A percentile compares a stretch with the other conserved stretches of the same genome.
phyloP scores from a whole-genome alignment of 768 basidiomycete genomes.

The Pulveroboletus frians region DNA sequence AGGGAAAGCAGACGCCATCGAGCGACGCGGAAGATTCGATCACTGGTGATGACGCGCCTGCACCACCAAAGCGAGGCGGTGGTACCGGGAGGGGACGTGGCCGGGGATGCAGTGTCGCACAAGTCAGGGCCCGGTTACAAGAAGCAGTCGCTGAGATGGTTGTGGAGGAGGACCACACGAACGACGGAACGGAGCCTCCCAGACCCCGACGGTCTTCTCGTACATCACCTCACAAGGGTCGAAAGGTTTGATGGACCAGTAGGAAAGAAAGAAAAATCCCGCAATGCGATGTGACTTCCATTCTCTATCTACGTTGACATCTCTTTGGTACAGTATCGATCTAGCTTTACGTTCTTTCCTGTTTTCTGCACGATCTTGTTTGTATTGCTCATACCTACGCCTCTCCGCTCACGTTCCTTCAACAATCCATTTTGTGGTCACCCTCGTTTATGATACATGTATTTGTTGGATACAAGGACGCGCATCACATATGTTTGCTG shows the following conservation, averaged over 20 bases:
- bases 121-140: slow-evolving; percentile 17
- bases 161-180: slow-evolving; percentile 27
- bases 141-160: slow-evolving; percentile 26
- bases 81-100: slow-evolving; percentile 21
- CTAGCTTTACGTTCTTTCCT: background rate
- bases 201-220: slow-evolving; percentile 34
- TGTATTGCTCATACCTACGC: slow-evolving; percentile 13
- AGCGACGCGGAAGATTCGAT: slow-evolving; percentile 17
- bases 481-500: background rate
- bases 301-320: background rate
- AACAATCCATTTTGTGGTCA: slow-evolving; percentile 5
- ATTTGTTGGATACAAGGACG: slow-evolving; percentile 7
- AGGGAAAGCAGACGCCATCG: slow-evolving; percentile 12
- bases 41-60: slow-evolving; percentile 9
- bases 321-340: background rate
- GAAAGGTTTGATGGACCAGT: slow-evolving; percentile 6
- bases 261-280: background rate
- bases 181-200: slow-evolving; percentile 22
- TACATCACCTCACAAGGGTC: slow-evolving; percentile 31
- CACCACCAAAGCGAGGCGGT: slow-evolving; percentile 15
- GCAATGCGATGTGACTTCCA: background rate
- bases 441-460: slow-evolving; percentile 19
- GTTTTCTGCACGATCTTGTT: slow-evolving; percentile 4
- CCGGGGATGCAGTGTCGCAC: slow-evolving; percentile 15
- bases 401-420: slow-evolving; percentile 8